A percentile compares a stretch with the other conserved stretches of the same genome.
Conservation (phyloP, 768 basidiomycete species). For the Coprinellus aureogranulatus region DNA sequence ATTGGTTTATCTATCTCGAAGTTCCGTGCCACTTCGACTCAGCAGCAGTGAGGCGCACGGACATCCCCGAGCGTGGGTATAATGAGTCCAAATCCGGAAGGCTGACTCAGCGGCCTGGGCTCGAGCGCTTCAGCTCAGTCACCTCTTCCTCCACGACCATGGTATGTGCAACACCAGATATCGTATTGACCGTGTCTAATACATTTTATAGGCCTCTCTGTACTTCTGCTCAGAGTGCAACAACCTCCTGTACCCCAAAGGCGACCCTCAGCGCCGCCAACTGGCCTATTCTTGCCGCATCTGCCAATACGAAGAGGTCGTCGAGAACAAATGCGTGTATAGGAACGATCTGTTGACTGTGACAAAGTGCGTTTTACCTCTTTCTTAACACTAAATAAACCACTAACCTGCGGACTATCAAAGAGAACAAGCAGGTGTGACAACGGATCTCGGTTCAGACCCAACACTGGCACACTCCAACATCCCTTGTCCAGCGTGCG, state of each 20-base stretch:
- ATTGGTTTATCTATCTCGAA: no score
- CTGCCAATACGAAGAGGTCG: slow-evolving; percentile 81
- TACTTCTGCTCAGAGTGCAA: slow-evolving; percentile 95
- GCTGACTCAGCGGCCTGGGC: no score
- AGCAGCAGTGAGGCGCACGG: no score
- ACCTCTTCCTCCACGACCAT: no score
- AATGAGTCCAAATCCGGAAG: no score
- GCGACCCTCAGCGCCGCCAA: slow-evolving; percentile 77
- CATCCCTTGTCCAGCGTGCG: slow-evolving; percentile 79
- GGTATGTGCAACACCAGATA: no score
- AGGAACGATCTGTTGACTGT: slow-evolving; percentile 90
- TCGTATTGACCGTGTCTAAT: no score
- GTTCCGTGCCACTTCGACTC: no score
- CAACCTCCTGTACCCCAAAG: slow-evolving; percentile 91
- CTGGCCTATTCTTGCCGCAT: slow-evolving; percentile 93
- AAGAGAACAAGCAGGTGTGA: slow-evolving; percentile 93
- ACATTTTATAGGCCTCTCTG: slow-evolving; percentile 86
- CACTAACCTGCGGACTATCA: no score
- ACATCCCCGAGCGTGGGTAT: no score
- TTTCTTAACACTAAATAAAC: no score
- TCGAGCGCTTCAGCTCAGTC: no score
- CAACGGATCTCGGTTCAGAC: slow-evolving; percentile 82
- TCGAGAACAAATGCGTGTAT: slow-evolving; percentile 88
- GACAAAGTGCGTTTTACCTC: slow-evolving; percentile 64
- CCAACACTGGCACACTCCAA: slow-evolving; percentile 88